These are phyloP conservation scores for Aspergillus sp. DNA, from an alignment of 2,329 filamentous ascomycete species.

Conservation along the genomic window DNA sequence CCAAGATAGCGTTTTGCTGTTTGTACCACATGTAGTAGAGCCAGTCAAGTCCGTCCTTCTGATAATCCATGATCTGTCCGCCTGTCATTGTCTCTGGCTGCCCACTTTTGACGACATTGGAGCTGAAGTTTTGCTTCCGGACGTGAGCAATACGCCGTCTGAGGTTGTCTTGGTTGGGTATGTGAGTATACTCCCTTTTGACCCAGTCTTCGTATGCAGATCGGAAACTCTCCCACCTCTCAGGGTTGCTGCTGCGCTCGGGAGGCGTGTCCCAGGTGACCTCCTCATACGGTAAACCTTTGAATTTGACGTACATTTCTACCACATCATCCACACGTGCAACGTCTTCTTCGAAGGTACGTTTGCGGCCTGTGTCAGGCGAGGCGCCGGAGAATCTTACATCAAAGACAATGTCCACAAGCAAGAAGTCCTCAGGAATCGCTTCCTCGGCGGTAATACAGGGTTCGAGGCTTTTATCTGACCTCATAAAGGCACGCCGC, in stretches of 20 bases:
- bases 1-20: slow-evolving; percentile 82
- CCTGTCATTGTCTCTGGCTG: slow-evolving; percentile 75
- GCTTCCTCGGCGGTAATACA: slow-evolving; percentile 75
- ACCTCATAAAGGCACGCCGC: slow-evolving; percentile 75
- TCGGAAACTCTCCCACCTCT: slow-evolving; percentile 76
- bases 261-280: slow-evolving; percentile 87
- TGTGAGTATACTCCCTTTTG: slow-evolving; percentile 71
- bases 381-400: slow-evolving; percentile 66
- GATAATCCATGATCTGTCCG: slow-evolving; percentile 88
- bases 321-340: slow-evolving; percentile 71
- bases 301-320: slow-evolving; percentile 82
- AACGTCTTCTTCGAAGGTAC: slow-evolving; percentile 67
- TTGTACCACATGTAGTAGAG: slow-evolving; percentile 86
- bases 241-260: slow-evolving; percentile 56
- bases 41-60: slow-evolving; percentile 93
- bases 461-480: slow-evolving; percentile 61
- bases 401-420: slow-evolving; percentile 85
- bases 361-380: slow-evolving; percentile 50
- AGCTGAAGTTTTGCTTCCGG: slow-evolving; percentile 65
- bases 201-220: slow-evolving; percentile 86
- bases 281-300: slow-evolving; percentile 88
- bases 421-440: slow-evolving; percentile 81
- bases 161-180: slow-evolving; percentile 58
- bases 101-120: slow-evolving; percentile 64
- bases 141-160: slow-evolving; percentile 69